These are phyloP conservation scores for Syzygium jambos DNA, from an alignment of 345 rosid genomes.

Conservation along the genomic window DNA sequence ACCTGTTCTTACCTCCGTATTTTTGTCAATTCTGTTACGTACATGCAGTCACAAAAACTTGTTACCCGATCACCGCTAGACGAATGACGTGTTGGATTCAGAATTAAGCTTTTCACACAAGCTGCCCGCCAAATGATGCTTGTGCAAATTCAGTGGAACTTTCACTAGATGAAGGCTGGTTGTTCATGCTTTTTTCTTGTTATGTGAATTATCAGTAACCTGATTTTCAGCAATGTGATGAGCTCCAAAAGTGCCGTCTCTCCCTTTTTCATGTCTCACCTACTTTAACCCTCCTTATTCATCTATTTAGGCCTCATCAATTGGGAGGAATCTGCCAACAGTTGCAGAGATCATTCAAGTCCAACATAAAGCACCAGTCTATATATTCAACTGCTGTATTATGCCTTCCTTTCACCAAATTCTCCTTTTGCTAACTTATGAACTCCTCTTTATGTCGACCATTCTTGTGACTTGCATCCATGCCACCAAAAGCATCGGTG, in stretches of 20 bases:
- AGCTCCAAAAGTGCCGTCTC: background rate
- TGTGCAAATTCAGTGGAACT: background rate
- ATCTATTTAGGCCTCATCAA: background rate
- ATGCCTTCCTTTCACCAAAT: background rate
- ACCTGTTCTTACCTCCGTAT: background rate
- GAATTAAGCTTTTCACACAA: background rate
- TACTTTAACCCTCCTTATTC: background rate
- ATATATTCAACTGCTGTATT: background rate
- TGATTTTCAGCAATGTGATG: background rate
- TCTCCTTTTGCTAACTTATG: background rate
- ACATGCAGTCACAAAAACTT: background rate
- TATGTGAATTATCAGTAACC: background rate
- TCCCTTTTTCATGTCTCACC: background rate
- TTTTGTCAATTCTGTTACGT: background rate
- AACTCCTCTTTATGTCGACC: background rate
- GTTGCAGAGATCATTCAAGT: background rate
- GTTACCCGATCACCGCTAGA: background rate
- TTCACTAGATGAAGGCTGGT: background rate
- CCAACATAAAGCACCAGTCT: background rate
- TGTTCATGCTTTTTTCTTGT: background rate
- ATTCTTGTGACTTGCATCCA: background rate
- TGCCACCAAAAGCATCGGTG: background rate
- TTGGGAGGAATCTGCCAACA: background rate
- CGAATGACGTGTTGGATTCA: background rate
- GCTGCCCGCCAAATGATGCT: background rate